These are phyloP conservation scores for Acacia acuminata DNA, from an alignment of 306 rosid species.

Conservation along the genomic window DNA sequence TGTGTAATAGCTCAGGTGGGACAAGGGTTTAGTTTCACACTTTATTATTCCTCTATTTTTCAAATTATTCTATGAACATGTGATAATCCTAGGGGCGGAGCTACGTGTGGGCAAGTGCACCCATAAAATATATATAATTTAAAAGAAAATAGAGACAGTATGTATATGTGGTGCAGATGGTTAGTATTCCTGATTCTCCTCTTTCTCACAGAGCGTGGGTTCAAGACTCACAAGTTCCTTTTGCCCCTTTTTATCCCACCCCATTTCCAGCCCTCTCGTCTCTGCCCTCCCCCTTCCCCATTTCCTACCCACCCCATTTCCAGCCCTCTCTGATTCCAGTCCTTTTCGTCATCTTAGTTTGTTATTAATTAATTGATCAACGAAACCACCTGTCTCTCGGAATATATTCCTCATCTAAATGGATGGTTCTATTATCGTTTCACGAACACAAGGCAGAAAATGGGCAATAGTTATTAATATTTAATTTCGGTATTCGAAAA, in stretches of 20 bases:
- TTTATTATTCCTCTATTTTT: background rate
- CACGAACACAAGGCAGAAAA: background rate
- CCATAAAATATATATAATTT: too few species aligned
- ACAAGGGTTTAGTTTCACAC: background rate
- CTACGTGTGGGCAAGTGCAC: too few species aligned
- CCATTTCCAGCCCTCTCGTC: too few species aligned
- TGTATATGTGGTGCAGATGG: too few species aligned
- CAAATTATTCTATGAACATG: background rate
- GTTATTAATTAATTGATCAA: conserved; percentile 2
- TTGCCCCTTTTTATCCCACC: too few species aligned
- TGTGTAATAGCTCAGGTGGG: conserved; percentile 59
- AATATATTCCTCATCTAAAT: conserved; percentile 27
- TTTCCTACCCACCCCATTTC: too few species aligned
- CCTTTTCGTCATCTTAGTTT: background rate
- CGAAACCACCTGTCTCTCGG: background rate
- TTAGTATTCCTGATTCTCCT: too few species aligned
- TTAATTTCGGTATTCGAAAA: background rate
- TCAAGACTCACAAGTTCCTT: too few species aligned
- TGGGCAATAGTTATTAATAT: background rate
- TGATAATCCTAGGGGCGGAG: background rate
- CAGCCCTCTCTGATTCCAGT: too few species aligned
- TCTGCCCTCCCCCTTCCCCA: too few species aligned
- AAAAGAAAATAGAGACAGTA: too few species aligned
- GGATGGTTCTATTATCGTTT: background rate
- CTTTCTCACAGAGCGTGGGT: too few species aligned